These are phyloP conservation scores for Dactylella cylindrospora DNA, from an alignment of 2,329 filamentous ascomycete species.

Conservation along the genomic window DNA sequence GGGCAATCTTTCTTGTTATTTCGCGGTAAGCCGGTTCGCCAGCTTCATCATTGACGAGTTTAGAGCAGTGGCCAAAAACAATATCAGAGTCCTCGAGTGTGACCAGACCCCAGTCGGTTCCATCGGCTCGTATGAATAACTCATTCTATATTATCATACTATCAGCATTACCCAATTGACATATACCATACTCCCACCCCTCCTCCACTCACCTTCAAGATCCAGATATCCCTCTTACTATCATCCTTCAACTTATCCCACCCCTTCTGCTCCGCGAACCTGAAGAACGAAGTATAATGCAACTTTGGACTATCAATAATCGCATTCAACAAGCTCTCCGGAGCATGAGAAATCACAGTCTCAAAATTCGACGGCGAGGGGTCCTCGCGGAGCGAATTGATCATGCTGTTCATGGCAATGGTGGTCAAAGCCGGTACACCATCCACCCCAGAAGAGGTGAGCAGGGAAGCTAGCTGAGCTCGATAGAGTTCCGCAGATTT, in stretches of 20 bases:
- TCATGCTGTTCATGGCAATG: slow-evolving; percentile 43
- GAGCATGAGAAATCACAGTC: slow-evolving; percentile 39
- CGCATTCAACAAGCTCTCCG: slow-evolving; percentile 17
- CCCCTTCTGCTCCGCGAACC: slow-evolving; percentile 37
- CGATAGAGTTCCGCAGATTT: slow-evolving; percentile 37
- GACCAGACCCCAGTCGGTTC: slow-evolving; percentile 42
- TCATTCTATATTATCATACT: slow-evolving; percentile 30
- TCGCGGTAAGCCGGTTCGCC: slow-evolving; percentile 20
- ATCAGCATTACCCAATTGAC: not conserved
- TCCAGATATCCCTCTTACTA: slow-evolving; percentile 45
- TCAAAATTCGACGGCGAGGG: slow-evolving; percentile 27
- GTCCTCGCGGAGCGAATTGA: slow-evolving; percentile 38
- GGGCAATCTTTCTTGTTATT: slow-evolving; percentile 38
- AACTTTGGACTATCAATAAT: slow-evolving; percentile 45
- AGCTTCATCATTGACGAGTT: slow-evolving; percentile 21
- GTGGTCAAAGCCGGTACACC: slow-evolving; percentile 33
- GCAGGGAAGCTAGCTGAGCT: slow-evolving; percentile 6
- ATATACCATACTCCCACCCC: too few species aligned
- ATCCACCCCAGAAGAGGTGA: slow-evolving; percentile 2
- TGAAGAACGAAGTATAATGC: slow-evolving; percentile 45
- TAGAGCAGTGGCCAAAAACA: slow-evolving; percentile 28
- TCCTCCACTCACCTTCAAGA: slow-evolving; percentile 27
- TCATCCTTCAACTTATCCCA: slow-evolving; percentile 44
- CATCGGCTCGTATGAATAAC: slow-evolving; percentile 44
- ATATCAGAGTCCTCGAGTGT: slow-evolving; percentile 43